Evolutionary conservation across 768 basidiomycete species (phyloP).

Genomic region (Mycena galericulata): DNA sequence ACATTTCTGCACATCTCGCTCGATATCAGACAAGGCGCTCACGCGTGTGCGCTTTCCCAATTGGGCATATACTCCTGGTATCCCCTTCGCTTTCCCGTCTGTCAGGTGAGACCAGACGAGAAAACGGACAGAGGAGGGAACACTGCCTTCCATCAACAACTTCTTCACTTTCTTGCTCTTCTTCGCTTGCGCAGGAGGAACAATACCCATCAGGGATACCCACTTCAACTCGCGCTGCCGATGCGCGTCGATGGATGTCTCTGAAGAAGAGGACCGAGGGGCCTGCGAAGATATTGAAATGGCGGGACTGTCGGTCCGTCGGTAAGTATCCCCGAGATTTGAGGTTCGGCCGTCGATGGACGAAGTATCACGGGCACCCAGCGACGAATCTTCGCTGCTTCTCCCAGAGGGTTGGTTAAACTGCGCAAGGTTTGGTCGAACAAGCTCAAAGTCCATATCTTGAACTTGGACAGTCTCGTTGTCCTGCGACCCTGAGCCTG

Average conservation of each 20-base stretch:
- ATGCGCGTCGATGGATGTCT: constrained; percentile 69
- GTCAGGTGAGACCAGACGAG: constrained; percentile 87
- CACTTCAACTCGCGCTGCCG: constrained; percentile 82
- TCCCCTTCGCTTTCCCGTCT: constrained; percentile 77
- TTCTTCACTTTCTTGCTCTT: constrained; percentile 87
- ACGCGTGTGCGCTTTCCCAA: constrained; percentile 69
- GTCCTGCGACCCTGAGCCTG: constrained; percentile 43
- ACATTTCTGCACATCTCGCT: constrained; percentile 64
- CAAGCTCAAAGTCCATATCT: constrained; percentile 86
- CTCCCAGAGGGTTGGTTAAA: constrained; percentile 49
- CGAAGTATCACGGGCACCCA: constrained; percentile 51
- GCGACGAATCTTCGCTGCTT: constrained; percentile 66
- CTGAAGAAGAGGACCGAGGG: constrained; percentile 39
- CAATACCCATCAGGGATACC: constrained; percentile 71
- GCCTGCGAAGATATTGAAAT: constrained; percentile 52
- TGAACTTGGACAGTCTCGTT: constrained; percentile 78
- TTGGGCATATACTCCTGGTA: constrained; percentile 76
- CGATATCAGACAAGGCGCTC: constrained; percentile 63
- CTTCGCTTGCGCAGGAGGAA: constrained; percentile 70
- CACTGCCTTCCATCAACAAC: constrained; percentile 74
- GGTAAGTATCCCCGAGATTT: constrained; percentile 38
- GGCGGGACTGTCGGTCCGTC: constrained; percentile 56
- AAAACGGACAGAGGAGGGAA: constrained; percentile 87
- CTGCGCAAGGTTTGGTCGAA: constrained; percentile 68
- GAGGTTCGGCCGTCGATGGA: constrained; percentile 49